Evolutionary conservation across 495 filamentous ascomycete genomes (phyloP).

Genomic region (Penicillium atrosanguineum): DNA sequence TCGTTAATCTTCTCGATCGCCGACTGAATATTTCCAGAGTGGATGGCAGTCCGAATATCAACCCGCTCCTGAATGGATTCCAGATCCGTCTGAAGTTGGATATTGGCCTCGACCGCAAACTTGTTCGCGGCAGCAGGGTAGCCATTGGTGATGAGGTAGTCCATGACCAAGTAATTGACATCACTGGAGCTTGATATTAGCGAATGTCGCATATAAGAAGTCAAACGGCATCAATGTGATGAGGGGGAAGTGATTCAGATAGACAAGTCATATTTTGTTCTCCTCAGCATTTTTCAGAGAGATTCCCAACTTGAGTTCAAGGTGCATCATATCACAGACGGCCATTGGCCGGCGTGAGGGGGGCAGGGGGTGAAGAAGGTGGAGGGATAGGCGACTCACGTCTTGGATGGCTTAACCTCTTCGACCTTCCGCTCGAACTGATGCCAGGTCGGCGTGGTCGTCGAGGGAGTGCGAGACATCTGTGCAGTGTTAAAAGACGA

Average conservation of each 20-base stretch:
- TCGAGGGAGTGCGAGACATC: constrained; percentile 64
- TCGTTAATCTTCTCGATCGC: constrained; percentile 89
- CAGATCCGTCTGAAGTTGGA: constrained; percentile 66
- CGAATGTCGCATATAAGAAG: constrained; percentile 14
- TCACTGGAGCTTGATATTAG: constrained; percentile 61
- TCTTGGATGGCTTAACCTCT: constrained; percentile 84
- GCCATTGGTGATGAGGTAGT: constrained; percentile 94
- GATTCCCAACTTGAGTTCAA: constrained; percentile 98
- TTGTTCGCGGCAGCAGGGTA: constrained; percentile 91
- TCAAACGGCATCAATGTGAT: constrained; percentile 7
- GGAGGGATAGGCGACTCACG: constrained; percentile 56
- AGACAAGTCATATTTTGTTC: constrained; percentile 71
- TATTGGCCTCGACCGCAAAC: constrained; percentile 91
- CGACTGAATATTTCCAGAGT: constrained; percentile 75
- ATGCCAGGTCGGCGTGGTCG: constrained; percentile 64
- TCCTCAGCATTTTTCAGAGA: constrained; percentile 94
- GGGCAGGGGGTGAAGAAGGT: neutral
- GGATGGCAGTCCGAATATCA: constrained; percentile 75
- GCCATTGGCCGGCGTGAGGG: neutral
- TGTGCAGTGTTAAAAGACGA: constrained; percentile 47
- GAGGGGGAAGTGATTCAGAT: constrained; percentile 49
- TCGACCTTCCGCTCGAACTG: constrained; percentile 77
- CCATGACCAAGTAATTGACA: constrained; percentile 93
- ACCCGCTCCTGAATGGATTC: constrained; percentile 74
- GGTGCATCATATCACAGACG: constrained; percentile 68